These are phyloP conservation scores for Saccharomyces hybrid DNA, from an alignment of 1,139 yeast genomes.

Conservation along the genomic window DNA sequence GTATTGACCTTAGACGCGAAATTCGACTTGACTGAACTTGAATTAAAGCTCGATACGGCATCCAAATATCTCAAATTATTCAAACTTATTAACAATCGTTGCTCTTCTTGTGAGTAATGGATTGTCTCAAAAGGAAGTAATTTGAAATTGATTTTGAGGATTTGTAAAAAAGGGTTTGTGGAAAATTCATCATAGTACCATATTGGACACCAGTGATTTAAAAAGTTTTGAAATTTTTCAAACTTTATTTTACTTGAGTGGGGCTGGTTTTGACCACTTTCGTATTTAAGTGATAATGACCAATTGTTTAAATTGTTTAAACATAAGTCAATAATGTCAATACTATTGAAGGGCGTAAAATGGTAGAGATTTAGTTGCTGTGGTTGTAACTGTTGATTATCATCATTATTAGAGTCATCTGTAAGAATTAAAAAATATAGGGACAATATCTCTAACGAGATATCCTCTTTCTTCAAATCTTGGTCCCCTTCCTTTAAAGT, in stretches of 20 bases:
- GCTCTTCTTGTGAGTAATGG: neutral
- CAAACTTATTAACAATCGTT: neutral
- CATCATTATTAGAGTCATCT: slow-evolving; percentile 10
- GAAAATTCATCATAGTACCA: slow-evolving; percentile 18
- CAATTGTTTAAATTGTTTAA: slow-evolving; percentile 16
- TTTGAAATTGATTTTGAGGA: slow-evolving; percentile 11
- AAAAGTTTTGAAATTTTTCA: slow-evolving; percentile 20
- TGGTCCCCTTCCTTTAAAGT: neutral
- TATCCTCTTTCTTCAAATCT: slow-evolving; percentile 12
- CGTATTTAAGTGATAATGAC: slow-evolving; percentile 11
- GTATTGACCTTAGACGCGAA: neutral
- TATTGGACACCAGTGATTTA: slow-evolving; percentile 25
- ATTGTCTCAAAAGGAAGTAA: slow-evolving; percentile 5
- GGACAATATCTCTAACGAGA: slow-evolving; percentile 26
- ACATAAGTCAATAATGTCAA: slow-evolving; percentile 22
- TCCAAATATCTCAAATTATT: neutral
- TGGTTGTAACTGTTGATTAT: slow-evolving; percentile 14
- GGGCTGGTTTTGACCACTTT: slow-evolving; percentile 9
- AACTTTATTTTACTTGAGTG: slow-evolving; percentile 18
- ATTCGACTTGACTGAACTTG: neutral
- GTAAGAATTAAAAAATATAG: slow-evolving; percentile 24
- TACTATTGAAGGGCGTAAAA: slow-evolving; percentile 25
- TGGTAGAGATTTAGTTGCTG: slow-evolving; percentile 21
- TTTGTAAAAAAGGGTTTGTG: slow-evolving; percentile 10
- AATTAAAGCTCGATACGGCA: neutral